Base-by-base conservation (phyloP, 73 alveolate species). In the Paramecium octaurelia region DNA sequence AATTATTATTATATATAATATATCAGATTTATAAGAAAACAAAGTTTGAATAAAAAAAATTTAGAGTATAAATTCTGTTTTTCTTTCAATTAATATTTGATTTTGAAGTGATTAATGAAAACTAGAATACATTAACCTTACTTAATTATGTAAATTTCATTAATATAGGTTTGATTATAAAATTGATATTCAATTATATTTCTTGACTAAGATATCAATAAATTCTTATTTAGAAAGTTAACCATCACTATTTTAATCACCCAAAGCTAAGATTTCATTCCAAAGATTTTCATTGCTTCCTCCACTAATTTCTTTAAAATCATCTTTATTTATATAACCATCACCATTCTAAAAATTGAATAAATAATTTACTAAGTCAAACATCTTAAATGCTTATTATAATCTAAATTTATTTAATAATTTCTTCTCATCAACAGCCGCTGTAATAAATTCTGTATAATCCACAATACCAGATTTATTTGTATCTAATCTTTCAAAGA, bases 381-480 rank as follows among this genome's bases (percentile, higher is more conserved):
- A 73, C 68, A 73, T 34, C 7, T 73, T 73, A 11, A 73, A 73
- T 73, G 88, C 38, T 35, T 73, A 73, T 73, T 73, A 3, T 73
- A 73, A 38, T 38, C 40, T 73, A 6, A 6, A 29, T 35, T 73
- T 73, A n/a, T 73, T 73, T 12, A 73, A 73, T 73, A 73, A 38
- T 73, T 73, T 73, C 1, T 73, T 68, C 14, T 73, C 88, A 16
- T 73, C 9, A 3, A 35, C 27, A 0, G 69, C 68, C 6, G 88
- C 6, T 3, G 88, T 11, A 16, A 73, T 35, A 34, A 73, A 73
- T 73, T 73, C 93, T 40, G 93, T 64, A 76, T 35, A 87, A 64
- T 87, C 93, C 21, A 87, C 88, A 36, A 31, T 14, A 2, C 93
- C 93, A n/a, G 88, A 64, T 31, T 71, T 60, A 60, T 87, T 44